Conservation (phyloP, 2,329 filamentous ascomycete species). For the Colletotrichum theobromicola region DNA sequence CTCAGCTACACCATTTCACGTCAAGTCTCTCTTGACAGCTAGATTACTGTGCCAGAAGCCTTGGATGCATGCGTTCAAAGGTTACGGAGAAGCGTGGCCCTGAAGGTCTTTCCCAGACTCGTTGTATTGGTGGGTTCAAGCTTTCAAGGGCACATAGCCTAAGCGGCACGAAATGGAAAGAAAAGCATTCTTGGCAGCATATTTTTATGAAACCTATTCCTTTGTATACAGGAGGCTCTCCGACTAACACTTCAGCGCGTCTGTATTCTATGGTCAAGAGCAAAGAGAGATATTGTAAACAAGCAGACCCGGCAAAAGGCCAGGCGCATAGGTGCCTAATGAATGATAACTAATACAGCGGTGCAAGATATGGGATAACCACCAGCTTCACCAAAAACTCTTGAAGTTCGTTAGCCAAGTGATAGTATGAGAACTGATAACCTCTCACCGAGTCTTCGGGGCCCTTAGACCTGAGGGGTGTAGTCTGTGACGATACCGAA, state of each 20-base stretch:
- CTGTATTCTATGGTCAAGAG: no score
- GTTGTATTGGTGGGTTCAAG: conserved; percentile 37
- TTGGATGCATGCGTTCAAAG: conserved; percentile 28
- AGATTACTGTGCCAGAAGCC: conserved; percentile 30
- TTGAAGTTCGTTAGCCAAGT: no score
- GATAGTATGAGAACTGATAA: no score
- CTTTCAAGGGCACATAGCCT: not conserved
- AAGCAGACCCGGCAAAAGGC: no score
- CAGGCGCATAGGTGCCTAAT: no score
- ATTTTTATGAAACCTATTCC: no score
- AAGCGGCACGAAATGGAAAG: not conserved
- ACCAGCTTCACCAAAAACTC: no score
- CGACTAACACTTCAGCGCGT: no score
- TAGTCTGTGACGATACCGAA: not conserved
- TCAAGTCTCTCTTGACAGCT: conserved; percentile 32
- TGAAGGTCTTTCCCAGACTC: conserved; percentile 30
- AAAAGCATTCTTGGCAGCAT: not conserved
- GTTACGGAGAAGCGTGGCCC: conserved; percentile 33
- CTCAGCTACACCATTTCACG: conserved; percentile 35
- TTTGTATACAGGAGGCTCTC: no score
- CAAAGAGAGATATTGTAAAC: no score
- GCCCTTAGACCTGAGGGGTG: not conserved
- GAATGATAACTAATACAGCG: no score
- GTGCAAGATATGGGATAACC: no score
- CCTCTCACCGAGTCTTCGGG: not conserved